Evolutionary conservation across 805 yeast genomes (phyloP).

Genomic region (Starmerella bombicola): DNA sequence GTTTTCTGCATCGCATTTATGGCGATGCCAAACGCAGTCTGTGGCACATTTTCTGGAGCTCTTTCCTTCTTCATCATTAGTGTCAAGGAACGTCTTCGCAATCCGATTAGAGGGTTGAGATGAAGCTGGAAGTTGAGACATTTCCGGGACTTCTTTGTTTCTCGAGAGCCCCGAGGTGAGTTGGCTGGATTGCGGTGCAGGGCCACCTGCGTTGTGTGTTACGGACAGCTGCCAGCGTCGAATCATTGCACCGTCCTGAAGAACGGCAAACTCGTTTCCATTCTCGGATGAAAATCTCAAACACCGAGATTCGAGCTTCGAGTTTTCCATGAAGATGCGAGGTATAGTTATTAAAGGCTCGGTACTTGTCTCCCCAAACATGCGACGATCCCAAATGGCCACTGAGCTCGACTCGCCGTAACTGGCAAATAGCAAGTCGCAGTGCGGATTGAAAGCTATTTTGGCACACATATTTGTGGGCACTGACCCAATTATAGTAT

Average conservation of each 20-base stretch:
- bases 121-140: not conserved
- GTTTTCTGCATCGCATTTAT: not conserved
- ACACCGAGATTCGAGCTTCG: slow-evolving; percentile 17
- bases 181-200: slow-evolving; percentile 11
- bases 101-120: not conserved
- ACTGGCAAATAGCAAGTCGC: slow-evolving; percentile 55
- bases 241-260: slow-evolving; percentile 64
- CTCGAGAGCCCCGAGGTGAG: slow-evolving; percentile 14
- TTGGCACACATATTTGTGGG: slow-evolving; percentile 64
- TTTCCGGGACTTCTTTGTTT: slow-evolving; percentile 18
- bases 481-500: slow-evolving; percentile 33
- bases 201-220: slow-evolving; percentile 4
- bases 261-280: slow-evolving; percentile 62
- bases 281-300: slow-evolving; percentile 40
- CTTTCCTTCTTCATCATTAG: not conserved
- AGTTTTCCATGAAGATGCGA: slow-evolving; percentile 20
- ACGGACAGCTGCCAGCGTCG: slow-evolving; percentile 58
- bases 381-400: slow-evolving; percentile 43
- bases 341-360: slow-evolving; percentile 23
- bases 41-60: not conserved
- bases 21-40: not conserved
- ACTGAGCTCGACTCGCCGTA: slow-evolving; percentile 74
- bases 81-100: not conserved
- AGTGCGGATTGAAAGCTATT: slow-evolving; percentile 56
- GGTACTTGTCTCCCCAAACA: slow-evolving; percentile 16